Evolutionary conservation across 75 land plant genomes (phyloP).

Genomic region (Chamaecyparis obtusa): DNA sequence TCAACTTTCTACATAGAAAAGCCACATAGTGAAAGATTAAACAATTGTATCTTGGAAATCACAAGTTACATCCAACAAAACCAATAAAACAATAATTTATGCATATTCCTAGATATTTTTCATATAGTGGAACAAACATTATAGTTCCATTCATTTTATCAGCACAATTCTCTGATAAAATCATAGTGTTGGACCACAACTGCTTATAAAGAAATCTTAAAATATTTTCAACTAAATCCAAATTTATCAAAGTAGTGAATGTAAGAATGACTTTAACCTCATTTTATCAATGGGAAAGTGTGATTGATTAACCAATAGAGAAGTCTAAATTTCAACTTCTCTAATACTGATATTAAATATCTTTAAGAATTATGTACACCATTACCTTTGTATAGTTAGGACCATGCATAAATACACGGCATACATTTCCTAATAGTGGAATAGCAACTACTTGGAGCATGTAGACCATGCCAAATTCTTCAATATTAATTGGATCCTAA

Average conservation of each 20-base stretch:
- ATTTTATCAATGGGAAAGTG: background rate
- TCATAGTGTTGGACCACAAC: background rate
- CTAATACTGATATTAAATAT: background rate
- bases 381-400: conserved; percentile 77
- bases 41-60: background rate
- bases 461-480: conserved; percentile 58
- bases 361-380: background rate
- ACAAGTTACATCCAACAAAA: background rate
- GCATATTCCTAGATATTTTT: background rate
- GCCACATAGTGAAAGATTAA: too few species aligned
- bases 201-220: background rate
- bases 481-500: conserved; percentile 12
- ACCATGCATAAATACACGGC: conserved; percentile 93
- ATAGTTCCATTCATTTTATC: background rate
- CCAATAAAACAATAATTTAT: background rate
- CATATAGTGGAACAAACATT: background rate
- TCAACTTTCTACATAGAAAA: background rate
- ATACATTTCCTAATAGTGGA: conserved; percentile 87
- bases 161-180: background rate
- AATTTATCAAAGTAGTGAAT: background rate
- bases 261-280: background rate
- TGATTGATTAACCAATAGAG: background rate
- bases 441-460: conserved; percentile 79
- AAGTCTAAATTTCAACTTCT: background rate
- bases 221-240: background rate